Conservation (phyloP, 2,329 filamentous ascomycete species). For the Onygenales sp. region DNA sequence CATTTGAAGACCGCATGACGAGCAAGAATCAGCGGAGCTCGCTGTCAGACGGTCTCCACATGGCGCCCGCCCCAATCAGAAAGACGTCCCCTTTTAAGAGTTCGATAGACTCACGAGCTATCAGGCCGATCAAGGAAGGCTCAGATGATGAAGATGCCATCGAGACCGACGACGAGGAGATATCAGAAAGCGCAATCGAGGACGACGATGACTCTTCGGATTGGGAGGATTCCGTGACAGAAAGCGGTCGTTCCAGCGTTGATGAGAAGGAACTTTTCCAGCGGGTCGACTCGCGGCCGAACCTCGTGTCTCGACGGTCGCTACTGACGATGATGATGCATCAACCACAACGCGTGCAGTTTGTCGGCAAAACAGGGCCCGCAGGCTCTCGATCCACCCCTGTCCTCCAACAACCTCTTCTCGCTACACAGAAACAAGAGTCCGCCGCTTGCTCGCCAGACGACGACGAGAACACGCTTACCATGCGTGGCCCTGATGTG, state of each 20-base stretch:
- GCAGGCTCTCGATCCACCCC: constrained; percentile 31
- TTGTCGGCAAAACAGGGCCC: neutral
- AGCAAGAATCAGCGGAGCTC: constrained; percentile 44
- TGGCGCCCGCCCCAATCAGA: constrained; percentile 42
- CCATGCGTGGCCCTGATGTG: constrained; percentile 49
- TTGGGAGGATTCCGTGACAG: constrained; percentile 60
- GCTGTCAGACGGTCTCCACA: constrained; percentile 44
- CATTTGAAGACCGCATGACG: constrained; percentile 54
- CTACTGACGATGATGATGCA: constrained; percentile 84
- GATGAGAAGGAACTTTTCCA: constrained; percentile 77
- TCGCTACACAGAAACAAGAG: constrained; percentile 56
- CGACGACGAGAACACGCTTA: constrained; percentile 54
- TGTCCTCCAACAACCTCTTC: constrained; percentile 43
- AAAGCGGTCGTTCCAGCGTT: constrained; percentile 73
- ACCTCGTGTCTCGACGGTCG: constrained; percentile 76
- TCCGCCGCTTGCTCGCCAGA: constrained; percentile 52
- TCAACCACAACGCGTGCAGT: constrained; percentile 60
- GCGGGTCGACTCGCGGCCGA: constrained; percentile 78
- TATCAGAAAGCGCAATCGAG: constrained; percentile 76
- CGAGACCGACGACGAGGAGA: constrained; percentile 51
- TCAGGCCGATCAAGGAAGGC: constrained; percentile 48
- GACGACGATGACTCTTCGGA: constrained; percentile 55
- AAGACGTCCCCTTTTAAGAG: constrained; percentile 71
- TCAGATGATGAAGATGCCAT: constrained; percentile 49
- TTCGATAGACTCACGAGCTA: constrained; percentile 54